Evolutionary conservation across 768 basidiomycete species (phyloP).

Genomic region (Ramaria sp.): DNA sequence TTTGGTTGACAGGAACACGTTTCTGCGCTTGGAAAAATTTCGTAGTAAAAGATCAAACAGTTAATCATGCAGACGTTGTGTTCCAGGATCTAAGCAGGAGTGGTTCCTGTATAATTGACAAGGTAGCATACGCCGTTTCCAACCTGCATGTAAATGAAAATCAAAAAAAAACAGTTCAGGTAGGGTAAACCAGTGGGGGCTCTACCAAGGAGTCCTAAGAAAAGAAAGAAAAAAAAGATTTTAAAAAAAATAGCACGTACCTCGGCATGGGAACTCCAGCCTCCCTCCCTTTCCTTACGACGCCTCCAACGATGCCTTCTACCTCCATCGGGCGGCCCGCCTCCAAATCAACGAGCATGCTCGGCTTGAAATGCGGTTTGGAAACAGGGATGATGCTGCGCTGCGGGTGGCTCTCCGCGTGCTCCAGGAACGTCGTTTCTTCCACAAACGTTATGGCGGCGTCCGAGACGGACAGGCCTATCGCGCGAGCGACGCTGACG

Average conservation of each 20-base stretch:
- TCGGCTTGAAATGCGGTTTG: constrained; percentile 19
- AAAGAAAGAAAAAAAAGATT: not conserved
- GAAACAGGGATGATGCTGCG: constrained; percentile 12
- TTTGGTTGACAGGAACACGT: too few species aligned
- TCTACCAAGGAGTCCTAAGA: not conserved
- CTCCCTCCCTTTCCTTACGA: constrained; percentile 10
- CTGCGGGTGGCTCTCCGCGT: constrained; percentile 8
- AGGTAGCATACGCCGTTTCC: not conserved
- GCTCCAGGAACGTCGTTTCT: constrained; percentile 3
- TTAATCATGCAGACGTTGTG: too few species aligned
- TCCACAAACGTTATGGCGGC: constrained; percentile 17
- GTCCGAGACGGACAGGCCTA: constrained; percentile 15
- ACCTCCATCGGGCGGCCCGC: constrained; percentile 27
- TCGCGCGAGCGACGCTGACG: constrained; percentile 19
- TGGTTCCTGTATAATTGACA: not conserved
- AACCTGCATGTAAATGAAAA: not conserved
- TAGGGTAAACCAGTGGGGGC: too few species aligned
- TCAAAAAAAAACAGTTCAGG: not conserved
- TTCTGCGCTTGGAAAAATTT: too few species aligned
- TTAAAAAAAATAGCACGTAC: not conserved
- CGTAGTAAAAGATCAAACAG: too few species aligned
- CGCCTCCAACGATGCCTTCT: constrained; percentile 24
- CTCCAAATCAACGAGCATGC: constrained; percentile 28
- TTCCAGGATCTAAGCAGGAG: too few species aligned
- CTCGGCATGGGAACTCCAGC: not conserved